A percentile compares a stretch with the other conserved stretches of the same genome.
Conservation (phyloP, 495 filamentous ascomycete species). For the Arthonia radiata region DNA sequence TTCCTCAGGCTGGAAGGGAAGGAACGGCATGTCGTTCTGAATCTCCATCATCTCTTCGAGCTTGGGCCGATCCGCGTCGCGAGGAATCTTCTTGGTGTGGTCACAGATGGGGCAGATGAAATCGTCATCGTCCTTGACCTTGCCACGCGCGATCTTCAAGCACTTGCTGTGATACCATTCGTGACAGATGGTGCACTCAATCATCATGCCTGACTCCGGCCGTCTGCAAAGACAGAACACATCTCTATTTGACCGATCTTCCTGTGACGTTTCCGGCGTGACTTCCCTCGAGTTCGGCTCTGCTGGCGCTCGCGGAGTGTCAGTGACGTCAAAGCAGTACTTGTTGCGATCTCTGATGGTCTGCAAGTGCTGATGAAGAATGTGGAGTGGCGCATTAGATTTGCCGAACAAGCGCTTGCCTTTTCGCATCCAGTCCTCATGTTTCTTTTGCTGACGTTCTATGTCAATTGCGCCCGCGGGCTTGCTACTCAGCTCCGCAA, state of each 20-base stretch:
- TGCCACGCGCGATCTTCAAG: constrained; percentile 89
- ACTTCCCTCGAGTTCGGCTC: constrained; percentile 78
- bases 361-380: constrained; percentile 80
- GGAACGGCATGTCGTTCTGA: constrained; percentile 55
- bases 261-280: constrained; percentile 41
- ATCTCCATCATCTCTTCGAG: constrained; percentile 74
- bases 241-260: constrained; percentile 30
- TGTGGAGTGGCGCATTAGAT: constrained; percentile 89
- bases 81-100: constrained; percentile 89
- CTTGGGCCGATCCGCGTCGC: constrained; percentile 91
- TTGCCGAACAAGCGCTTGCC: constrained; percentile 98
- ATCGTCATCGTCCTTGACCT: constrained; percentile 93
- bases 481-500: constrained; percentile 76
- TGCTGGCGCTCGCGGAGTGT: constrained; percentile 69
- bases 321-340: constrained; percentile 78
- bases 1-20: constrained; percentile 95
- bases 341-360: constrained; percentile 71
- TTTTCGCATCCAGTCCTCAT: constrained; percentile 98
- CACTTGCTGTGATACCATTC: constrained; percentile 99
- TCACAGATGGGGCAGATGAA: constrained; percentile 98
- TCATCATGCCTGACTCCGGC: constrained; percentile 95
- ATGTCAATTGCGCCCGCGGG: constrained; percentile 75
- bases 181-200: constrained; percentile 92
- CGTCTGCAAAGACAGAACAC: constrained; percentile 95
- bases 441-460: constrained; percentile 81